Conservation (phyloP, 2,329 filamentous ascomycete genomes). For the Fusarium brevicatenulatum region DNA sequence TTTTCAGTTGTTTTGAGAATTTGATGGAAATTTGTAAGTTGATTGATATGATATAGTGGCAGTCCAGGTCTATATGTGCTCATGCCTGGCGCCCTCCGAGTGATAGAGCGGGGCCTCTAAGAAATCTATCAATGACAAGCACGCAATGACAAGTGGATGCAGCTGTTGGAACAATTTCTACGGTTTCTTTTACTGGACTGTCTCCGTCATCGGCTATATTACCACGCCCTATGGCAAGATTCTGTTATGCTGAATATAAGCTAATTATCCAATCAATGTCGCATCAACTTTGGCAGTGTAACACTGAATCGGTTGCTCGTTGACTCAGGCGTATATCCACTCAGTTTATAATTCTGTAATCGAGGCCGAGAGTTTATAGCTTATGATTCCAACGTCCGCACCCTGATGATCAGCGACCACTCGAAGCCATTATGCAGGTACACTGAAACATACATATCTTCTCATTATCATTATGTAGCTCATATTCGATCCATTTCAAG, state of each 20-base stretch:
- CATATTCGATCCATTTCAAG: conserved; percentile 27
- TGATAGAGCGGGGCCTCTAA: conserved; percentile 17
- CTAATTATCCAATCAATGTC: not conserved
- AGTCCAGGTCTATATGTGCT: conserved; percentile 6
- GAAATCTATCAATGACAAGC: conserved; percentile 18
- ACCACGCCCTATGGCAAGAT: not conserved
- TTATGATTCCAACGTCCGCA: not conserved
- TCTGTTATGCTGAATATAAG: not conserved
- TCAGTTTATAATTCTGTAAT: not conserved
- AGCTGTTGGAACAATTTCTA: not conserved
- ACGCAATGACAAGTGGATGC: conserved; percentile 32
- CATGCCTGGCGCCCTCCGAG: conserved; percentile 12
- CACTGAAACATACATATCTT: conserved; percentile 30
- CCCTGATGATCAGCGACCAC: not conserved
- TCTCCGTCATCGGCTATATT: conserved; percentile 36
- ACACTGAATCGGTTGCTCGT: not conserved
- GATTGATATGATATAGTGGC: not conserved
- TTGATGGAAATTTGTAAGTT: not conserved
- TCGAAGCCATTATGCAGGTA: not conserved
- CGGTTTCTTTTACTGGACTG: not conserved
- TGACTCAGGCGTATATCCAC: not conserved
- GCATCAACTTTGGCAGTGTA: not conserved
- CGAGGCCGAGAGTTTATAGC: not conserved
- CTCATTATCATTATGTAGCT: conserved; percentile 43
- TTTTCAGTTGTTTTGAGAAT: not conserved